A percentile compares a stretch with the other conserved stretches of the same genome.
Evolutionary conservation across 2,329 filamentous ascomycete species (phyloP).

Genomic region (Hypoxylon sp.): DNA sequence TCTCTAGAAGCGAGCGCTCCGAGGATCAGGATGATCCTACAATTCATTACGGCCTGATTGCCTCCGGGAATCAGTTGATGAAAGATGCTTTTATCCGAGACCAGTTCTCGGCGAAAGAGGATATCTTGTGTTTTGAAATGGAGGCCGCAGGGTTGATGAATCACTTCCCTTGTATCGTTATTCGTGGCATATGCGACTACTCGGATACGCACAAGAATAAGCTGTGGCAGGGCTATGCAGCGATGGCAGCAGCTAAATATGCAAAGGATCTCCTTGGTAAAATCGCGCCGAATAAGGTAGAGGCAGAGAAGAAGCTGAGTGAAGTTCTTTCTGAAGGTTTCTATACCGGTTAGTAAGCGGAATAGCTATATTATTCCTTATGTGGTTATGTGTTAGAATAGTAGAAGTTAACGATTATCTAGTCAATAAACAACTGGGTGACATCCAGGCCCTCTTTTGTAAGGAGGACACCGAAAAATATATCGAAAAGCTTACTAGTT

Average conservation of each 20-base stretch:
- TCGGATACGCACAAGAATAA: conserved; percentile 51
- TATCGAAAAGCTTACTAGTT: conserved; percentile 26
- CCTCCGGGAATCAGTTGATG: conserved; percentile 54
- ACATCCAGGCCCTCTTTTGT: too few species aligned
- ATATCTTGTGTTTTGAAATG: conserved; percentile 55
- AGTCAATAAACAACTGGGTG: too few species aligned
- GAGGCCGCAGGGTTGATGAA: conserved; percentile 54
- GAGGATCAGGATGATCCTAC: conserved; percentile 45
- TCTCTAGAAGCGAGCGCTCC: background rate
- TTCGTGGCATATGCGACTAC: conserved; percentile 55
- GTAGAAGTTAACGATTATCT: too few species aligned
- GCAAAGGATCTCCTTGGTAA: conserved; percentile 40
- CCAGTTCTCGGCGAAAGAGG: conserved; percentile 40
- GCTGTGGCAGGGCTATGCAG: conserved; percentile 49
- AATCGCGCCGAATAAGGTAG: conserved; percentile 26
- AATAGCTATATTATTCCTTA: background rate
- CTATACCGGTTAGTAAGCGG: conserved; percentile 1
- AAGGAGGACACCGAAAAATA: too few species aligned
- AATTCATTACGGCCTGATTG: conserved; percentile 57
- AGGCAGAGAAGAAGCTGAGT: conserved; percentile 7
- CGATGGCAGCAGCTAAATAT: conserved; percentile 49
- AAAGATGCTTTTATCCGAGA: conserved; percentile 51
- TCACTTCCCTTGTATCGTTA: conserved; percentile 51
- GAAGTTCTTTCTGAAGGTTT: conserved; percentile 4
- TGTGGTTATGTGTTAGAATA: too few species aligned